phyloP scores from a whole-genome alignment of 2,329 filamentous ascomycete species.

The Paracoccidioides brasiliensis region DNA sequence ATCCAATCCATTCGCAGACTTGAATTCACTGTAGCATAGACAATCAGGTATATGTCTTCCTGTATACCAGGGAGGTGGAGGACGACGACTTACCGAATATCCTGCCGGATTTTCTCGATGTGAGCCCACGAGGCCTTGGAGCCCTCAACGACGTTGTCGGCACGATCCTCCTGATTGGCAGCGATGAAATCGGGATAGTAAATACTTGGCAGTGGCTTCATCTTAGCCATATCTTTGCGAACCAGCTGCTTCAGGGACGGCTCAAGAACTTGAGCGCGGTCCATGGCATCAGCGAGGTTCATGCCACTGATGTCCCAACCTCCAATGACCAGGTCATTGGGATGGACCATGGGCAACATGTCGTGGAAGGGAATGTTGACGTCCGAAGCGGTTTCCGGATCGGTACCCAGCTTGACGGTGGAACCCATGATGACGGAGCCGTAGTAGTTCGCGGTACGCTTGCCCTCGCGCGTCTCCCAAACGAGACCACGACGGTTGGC shows the following conservation, averaged over 20 bases:
- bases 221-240: slow-evolving; percentile 79
- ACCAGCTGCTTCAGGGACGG: slow-evolving; percentile 84
- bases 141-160: slow-evolving; percentile 78
- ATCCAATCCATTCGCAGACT: slow-evolving; percentile 68
- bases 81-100: slow-evolving; percentile 55
- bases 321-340: slow-evolving; percentile 86
- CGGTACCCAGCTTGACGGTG: slow-evolving; percentile 88
- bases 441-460: slow-evolving; percentile 86
- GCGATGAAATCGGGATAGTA: slow-evolving; percentile 99
- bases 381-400: slow-evolving; percentile 70
- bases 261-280: slow-evolving; percentile 87
- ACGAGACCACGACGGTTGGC: slow-evolving; percentile 76
- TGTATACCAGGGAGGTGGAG: not conserved
- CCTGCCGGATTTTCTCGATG: slow-evolving; percentile 81
- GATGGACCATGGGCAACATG: slow-evolving; percentile 91
- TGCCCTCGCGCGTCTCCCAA: slow-evolving; percentile 91
- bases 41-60: not conserved
- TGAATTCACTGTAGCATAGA: slow-evolving; percentile 57
- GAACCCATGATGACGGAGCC: slow-evolving; percentile 95
- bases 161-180: slow-evolving; percentile 92
- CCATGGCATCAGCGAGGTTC: slow-evolving; percentile 85
- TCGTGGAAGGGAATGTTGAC: slow-evolving; percentile 94
- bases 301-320: slow-evolving; percentile 95
- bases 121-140: slow-evolving; percentile 74
- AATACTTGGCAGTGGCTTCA: slow-evolving; percentile 83